A percentile compares a stretch with the other conserved stretches of the same genome.
Conservation (phyloP, 2,329 filamentous ascomycete species). For the Ascochyta pisi region DNA sequence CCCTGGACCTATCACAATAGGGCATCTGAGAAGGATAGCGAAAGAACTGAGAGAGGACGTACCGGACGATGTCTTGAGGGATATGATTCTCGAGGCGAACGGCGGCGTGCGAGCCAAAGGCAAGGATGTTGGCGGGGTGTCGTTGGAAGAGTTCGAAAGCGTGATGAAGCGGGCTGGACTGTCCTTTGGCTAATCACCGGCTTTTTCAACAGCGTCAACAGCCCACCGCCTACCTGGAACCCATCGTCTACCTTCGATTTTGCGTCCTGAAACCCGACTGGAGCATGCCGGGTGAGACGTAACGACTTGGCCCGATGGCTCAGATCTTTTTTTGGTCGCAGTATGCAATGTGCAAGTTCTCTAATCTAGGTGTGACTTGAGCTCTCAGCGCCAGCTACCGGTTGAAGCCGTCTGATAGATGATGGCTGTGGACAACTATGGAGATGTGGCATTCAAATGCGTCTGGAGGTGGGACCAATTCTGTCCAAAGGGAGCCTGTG, state of each 20-base stretch:
- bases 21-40: slow-evolving; percentile 79
- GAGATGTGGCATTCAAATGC: background rate
- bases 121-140: slow-evolving; percentile 70
- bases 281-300: background rate
- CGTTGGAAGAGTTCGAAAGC: slow-evolving; percentile 79
- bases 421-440: background rate
- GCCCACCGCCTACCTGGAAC: background rate
- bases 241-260: background rate
- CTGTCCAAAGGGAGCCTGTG: background rate
- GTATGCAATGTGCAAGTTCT: background rate
- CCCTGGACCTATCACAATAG: slow-evolving; percentile 75
- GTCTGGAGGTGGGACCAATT: background rate
- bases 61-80: slow-evolving; percentile 79
- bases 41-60: slow-evolving; percentile 83
- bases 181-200: slow-evolving; percentile 66
- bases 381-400: background rate
- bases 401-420: background rate
- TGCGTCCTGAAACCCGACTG: background rate
- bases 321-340: background rate
- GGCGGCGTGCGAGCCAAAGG: slow-evolving; percentile 67
- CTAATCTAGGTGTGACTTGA: background rate
- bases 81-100: slow-evolving; percentile 97
- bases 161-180: slow-evolving; percentile 86
- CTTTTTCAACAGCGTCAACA: background rate
- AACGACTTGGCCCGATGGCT: background rate